These are phyloP conservation scores for Claviceps monticola DNA, from an alignment of 2,329 filamentous ascomycete genomes.

Conservation along the genomic window DNA sequence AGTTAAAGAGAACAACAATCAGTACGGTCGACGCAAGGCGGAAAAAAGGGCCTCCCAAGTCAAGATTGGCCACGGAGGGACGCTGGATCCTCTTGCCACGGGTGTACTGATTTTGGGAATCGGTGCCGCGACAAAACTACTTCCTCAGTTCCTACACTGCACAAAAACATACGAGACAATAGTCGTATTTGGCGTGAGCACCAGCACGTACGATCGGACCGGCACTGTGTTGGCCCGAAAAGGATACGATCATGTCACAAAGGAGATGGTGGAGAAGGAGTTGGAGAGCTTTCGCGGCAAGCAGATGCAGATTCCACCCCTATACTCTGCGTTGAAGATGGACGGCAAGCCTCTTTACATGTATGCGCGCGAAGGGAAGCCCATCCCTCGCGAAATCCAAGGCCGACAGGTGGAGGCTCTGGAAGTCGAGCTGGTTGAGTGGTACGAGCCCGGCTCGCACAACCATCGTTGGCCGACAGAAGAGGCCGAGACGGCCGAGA, in stretches of 20 bases:
- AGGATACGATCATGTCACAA: constrained; percentile 69
- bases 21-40: constrained; percentile 43
- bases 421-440: constrained; percentile 71
- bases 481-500: constrained; percentile 64
- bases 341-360: constrained; percentile 92
- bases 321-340: constrained; percentile 87
- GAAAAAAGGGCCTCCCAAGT: constrained; percentile 52
- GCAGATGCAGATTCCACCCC: constrained; percentile 77
- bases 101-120: constrained; percentile 84
- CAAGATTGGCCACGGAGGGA: constrained; percentile 94
- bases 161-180: constrained; percentile 89
- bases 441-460: constrained; percentile 70
- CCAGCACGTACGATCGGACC: constrained; percentile 79
- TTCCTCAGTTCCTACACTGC: constrained; percentile 69
- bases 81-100: constrained; percentile 84
- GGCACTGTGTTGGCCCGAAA: constrained; percentile 70
- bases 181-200: constrained; percentile 80
- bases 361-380: constrained; percentile 80
- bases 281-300: constrained; percentile 64
- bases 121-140: constrained; percentile 72
- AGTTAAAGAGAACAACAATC: constrained; percentile 40
- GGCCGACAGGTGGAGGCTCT: constrained; percentile 64
- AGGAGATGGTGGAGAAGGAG: constrained; percentile 62
- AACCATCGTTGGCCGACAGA: constrained; percentile 64
- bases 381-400: constrained; percentile 74